Evolutionary conservation across 768 basidiomycete genomes (phyloP).

Genomic region (Sarcomyxa edulis): DNA sequence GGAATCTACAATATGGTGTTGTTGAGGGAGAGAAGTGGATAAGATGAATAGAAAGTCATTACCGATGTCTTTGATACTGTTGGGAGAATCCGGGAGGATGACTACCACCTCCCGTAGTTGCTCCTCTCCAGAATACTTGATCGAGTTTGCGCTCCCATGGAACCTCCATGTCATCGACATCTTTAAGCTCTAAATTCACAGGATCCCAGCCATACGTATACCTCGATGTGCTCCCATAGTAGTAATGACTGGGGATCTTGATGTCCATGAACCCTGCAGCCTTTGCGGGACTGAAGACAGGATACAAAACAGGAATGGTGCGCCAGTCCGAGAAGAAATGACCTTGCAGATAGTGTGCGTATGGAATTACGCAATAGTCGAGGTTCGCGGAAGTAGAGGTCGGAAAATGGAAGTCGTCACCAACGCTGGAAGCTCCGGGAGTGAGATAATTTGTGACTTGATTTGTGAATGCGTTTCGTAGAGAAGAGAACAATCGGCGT

Average conservation of each 20-base stretch:
- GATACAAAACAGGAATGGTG: conserved; percentile 82
- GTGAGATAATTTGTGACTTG: conserved; percentile 12
- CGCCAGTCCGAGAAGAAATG: conserved; percentile 98
- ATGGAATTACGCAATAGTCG: conserved; percentile 79
- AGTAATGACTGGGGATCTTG: conserved; percentile 94
- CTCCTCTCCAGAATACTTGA: conserved; percentile 91
- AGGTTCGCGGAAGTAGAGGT: conserved; percentile 53
- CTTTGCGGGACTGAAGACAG: conserved; percentile 90
- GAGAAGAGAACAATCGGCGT: conserved; percentile 76
- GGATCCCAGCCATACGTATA: conserved; percentile 94
- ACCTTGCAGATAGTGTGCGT: conserved; percentile 83
- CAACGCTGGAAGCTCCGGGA: conserved; percentile 22
- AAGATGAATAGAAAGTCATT: conserved; percentile 9
- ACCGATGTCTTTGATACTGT: conserved; percentile 87
- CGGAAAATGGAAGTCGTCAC: conserved; percentile 63
- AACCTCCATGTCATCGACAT: conserved; percentile 79
- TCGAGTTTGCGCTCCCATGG: conserved; percentile 89
- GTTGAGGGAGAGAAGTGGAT: conserved; percentile 17
- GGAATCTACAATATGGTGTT: conserved; percentile 35
- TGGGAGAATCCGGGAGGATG: conserved; percentile 79
- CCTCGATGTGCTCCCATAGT: conserved; percentile 73
- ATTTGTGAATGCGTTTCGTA: conserved; percentile 44
- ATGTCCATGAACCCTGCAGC: conserved; percentile 85
- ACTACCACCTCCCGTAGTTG: conserved; percentile 91
- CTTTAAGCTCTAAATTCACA: conserved; percentile 63